Conservation (phyloP, 495 filamentous ascomycete species). For the Talaromyces stipitatus region DNA sequence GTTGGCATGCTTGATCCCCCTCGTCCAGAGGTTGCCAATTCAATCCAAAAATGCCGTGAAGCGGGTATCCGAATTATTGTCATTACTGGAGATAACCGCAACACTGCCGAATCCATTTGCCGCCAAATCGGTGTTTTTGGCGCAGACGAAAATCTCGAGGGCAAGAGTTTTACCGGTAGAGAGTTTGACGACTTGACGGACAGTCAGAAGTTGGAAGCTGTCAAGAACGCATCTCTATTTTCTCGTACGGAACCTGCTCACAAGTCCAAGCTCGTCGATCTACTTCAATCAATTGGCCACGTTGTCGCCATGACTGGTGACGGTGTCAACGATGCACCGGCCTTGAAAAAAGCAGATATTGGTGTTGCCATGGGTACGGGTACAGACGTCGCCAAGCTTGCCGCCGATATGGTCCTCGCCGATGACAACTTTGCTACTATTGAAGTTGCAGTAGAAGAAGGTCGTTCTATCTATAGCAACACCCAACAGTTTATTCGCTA, state of each 20-base stretch:
- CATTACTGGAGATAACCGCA: constrained; percentile 95
- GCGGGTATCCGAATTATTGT: constrained; percentile 97
- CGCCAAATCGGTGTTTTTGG: constrained; percentile 94
- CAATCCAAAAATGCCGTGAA: constrained; percentile 80
- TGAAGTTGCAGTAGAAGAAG: constrained; percentile 91
- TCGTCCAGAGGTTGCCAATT: constrained; percentile 81
- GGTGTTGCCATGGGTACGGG: constrained; percentile 98
- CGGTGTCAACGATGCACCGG: constrained; percentile 97
- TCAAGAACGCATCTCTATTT: constrained; percentile 82
- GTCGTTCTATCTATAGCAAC: constrained; percentile 98
- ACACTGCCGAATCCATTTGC: constrained; percentile 96
- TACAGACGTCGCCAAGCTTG: constrained; percentile 94
- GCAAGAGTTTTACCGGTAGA: constrained; percentile 91
- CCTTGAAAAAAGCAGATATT: constrained; percentile 97
- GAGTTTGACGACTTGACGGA: constrained; percentile 86
- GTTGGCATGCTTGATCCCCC: constrained; percentile 97
- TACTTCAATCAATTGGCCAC: constrained; percentile 85
- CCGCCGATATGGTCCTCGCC: constrained; percentile 96
- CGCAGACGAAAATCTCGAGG: constrained; percentile 68
- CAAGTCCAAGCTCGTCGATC: constrained; percentile 93
- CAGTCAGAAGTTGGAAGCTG: constrained; percentile 70
- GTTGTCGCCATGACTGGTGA: constrained; percentile 99
- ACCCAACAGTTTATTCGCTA: constrained; percentile 99
- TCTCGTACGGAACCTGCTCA: constrained; percentile 94
- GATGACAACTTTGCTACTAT: constrained; percentile 99